Evolutionary conservation across 1,139 yeast genomes (phyloP).

Genomic region (Debaryomyces fabryi): DNA sequence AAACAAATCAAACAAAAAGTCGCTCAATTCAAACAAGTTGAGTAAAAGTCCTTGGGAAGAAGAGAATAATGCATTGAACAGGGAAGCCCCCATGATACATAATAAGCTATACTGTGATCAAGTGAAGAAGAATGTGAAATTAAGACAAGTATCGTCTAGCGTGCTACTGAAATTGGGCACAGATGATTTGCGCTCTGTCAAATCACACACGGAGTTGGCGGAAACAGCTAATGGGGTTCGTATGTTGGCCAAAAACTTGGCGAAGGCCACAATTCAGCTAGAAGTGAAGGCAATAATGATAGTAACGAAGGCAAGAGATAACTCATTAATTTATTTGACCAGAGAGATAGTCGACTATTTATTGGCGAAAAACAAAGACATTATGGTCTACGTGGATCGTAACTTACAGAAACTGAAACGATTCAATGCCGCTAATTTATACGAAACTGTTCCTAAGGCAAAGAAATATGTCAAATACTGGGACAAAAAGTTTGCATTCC

Average conservation of each 20-base stretch:
- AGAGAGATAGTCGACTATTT: conserved; percentile 82
- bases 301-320: conserved; percentile 85
- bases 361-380: conserved; percentile 46
- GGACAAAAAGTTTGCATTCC: conserved; percentile 60
- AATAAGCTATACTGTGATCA: conserved; percentile 37
- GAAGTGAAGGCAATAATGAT: conserved; percentile 73
- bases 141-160: conserved; percentile 26
- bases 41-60: not conserved
- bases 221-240: conserved; percentile 89
- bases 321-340: conserved; percentile 70
- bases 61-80: conserved; percentile 1
- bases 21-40: not conserved
- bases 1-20: not conserved
- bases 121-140: conserved; percentile 10
- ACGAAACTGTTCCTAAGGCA: conserved; percentile 45
- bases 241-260: conserved; percentile 71
- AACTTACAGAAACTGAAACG: conserved; percentile 62
- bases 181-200: conserved; percentile 50
- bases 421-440: conserved; percentile 54
- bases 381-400: conserved; percentile 71
- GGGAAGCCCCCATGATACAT: conserved; percentile 40
- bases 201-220: conserved; percentile 73
- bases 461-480: conserved; percentile 59
- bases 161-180: conserved; percentile 36
- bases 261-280: conserved; percentile 72